phyloP scores from a whole-genome alignment of 2,329 filamentous ascomycete species.

The Pseudogymnoascus sp. region DNA sequence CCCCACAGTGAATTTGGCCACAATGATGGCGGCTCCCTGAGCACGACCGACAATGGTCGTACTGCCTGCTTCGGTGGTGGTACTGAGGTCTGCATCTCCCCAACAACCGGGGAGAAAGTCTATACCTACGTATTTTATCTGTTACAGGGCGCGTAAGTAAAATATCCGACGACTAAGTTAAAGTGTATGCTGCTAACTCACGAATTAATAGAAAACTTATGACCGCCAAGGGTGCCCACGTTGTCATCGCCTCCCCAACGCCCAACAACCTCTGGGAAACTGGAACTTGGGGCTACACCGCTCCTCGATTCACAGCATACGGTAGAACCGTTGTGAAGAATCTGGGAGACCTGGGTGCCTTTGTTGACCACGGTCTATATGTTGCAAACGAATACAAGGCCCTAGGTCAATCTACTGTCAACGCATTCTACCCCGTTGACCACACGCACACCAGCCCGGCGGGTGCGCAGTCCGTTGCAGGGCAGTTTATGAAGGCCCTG shows the following conservation, averaged over 20 bases:
- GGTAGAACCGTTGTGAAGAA: slow-evolving; percentile 36
- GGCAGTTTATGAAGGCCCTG: slow-evolving; percentile 48
- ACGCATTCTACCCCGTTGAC: slow-evolving; percentile 45
- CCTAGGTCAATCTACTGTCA: slow-evolving; percentile 38
- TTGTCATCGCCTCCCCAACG: slow-evolving; percentile 49
- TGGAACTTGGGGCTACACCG: slow-evolving; percentile 37
- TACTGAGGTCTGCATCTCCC: slow-evolving; percentile 10
- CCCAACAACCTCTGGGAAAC: slow-evolving; percentile 55
- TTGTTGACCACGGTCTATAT: slow-evolving; percentile 51
- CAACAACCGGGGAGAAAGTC: slow-evolving; percentile 9
- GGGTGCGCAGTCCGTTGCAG: slow-evolving; percentile 45
- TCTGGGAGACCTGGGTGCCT: slow-evolving; percentile 33
- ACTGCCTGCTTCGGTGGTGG: slow-evolving; percentile 39
- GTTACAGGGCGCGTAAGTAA: slow-evolving; percentile 7
- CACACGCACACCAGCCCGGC: slow-evolving; percentile 51
- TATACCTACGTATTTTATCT: slow-evolving; percentile 12
- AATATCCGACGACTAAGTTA: neutral
- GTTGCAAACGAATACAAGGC: slow-evolving; percentile 40
- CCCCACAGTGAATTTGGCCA: slow-evolving; percentile 49
- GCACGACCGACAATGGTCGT: slow-evolving; percentile 48
- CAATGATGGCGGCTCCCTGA: slow-evolving; percentile 53
- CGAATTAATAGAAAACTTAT: slow-evolving; percentile 11
- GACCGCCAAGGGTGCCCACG: slow-evolving; percentile 44
- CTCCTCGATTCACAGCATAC: slow-evolving; percentile 50
- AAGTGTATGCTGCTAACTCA: neutral